Percentiles rank a stretch among this genome's conserved stretches.
These are phyloP conservation scores for Metarhizium album DNA, from an alignment of 2,329 filamentous ascomycete genomes.

Conservation along the genomic window DNA sequence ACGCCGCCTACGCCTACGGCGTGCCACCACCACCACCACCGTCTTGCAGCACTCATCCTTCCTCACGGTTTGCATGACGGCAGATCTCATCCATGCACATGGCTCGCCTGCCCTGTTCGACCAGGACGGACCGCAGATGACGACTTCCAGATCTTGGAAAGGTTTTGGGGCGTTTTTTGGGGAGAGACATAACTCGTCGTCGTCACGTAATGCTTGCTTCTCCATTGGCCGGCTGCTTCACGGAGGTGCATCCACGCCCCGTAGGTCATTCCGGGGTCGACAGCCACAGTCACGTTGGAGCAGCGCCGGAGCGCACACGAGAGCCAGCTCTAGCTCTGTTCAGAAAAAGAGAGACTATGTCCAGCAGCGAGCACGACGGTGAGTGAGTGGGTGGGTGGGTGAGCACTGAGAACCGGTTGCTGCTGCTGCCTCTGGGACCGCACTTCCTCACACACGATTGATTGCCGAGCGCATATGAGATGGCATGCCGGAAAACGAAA, in stretches of 20 bases:
- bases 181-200: background rate
- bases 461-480: too few relatives aligned
- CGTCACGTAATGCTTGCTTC: conserved; percentile 6
- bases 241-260: background rate
- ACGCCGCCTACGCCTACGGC: background rate
- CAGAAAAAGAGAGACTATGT: too few relatives aligned
- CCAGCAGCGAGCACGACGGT: too few relatives aligned
- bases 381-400: too few relatives aligned
- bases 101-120: background rate
- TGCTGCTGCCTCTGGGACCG: too few relatives aligned
- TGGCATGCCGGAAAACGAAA: too few relatives aligned
- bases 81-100: too few relatives aligned
- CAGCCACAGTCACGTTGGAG: conserved; percentile 6
- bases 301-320: background rate
- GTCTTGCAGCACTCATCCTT: background rate
- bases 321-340: background rate
- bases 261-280: conserved; percentile 1
- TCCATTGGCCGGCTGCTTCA: conserved; percentile 8
- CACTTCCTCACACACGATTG: too few relatives aligned
- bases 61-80: too few relatives aligned
- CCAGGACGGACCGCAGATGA: background rate
- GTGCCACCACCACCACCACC: background rate
- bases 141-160: background rate
- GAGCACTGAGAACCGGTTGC: too few relatives aligned
- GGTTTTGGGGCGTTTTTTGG: conserved; percentile 1